Evolutionary conservation across 2,329 filamentous ascomycete genomes (phyloP).

Genomic region (Fusarium ambrosium): DNA sequence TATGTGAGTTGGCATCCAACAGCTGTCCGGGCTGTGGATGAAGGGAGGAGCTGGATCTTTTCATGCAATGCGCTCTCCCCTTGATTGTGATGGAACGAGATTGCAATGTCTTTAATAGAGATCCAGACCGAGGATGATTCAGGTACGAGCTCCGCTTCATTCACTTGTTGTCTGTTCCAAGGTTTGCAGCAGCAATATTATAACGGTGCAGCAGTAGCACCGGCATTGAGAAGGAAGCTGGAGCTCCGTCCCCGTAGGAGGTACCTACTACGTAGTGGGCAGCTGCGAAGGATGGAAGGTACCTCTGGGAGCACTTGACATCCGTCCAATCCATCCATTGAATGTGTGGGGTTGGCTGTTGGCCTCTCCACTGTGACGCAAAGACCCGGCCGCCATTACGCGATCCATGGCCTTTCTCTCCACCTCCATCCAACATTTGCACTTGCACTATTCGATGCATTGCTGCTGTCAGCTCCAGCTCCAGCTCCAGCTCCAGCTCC

Average conservation of each 20-base stretch:
- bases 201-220: not conserved
- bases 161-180: not conserved
- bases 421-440: not conserved
- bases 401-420: slow-evolving; percentile 8
- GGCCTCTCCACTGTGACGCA: slow-evolving; percentile 39
- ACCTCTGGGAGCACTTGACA: not conserved
- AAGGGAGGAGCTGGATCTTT: slow-evolving; percentile 1
- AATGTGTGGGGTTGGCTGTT: slow-evolving; percentile 8
- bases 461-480: not conserved
- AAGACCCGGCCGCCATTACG: slow-evolving; percentile 34
- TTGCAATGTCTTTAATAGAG: not conserved
- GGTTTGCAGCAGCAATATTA: not conserved
- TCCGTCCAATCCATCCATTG: not conserved
- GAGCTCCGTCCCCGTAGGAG: not conserved
- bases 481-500: not conserved
- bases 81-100: not conserved
- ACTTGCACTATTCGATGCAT: not conserved
- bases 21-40: not conserved
- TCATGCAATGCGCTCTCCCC: not conserved
- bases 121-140: not conserved
- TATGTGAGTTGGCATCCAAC: slow-evolving; percentile 9
- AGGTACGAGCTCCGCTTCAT: not conserved
- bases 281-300: not conserved
- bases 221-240: not conserved
- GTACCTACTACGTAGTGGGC: not conserved